Base-by-base conservation (phyloP, 2,329 filamentous ascomycete species). In the Cyphellophora attinorum region DNA sequence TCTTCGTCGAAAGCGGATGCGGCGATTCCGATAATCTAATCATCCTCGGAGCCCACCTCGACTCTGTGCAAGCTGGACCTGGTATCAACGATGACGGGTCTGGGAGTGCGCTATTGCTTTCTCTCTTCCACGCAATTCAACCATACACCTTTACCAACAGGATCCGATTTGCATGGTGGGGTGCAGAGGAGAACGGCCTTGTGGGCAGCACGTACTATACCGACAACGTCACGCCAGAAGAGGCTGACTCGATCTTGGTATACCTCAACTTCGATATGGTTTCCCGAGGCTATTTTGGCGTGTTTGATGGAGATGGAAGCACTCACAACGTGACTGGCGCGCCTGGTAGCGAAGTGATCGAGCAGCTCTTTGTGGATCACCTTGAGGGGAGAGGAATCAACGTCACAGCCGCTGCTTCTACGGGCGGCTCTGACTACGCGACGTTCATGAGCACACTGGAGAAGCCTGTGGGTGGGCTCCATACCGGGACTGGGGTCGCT, bases 41-140 rank as follows among this genome's bases (percentile, higher is more conserved):
- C 29, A 66, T 72, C 33, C 54, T 78, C 11, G 73, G 74, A 28
- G 74, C 67, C 3, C 75, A 79, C 55, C 68, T 65, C n/a, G 75
- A 79, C 55, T 73, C 68, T 5, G 74, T 79, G 14, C 60, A 64
- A 18, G 68, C 64, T 3, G 75, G 76, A 0, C 74, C 76, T 2
- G 81, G 81, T 14, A 84, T 85, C 65, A 86, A 85, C 55, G 81
- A 86, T 46, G 80, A 86, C 49, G 81, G 81, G 30, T 78, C 76
- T 3, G 81, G 81, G 36, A 75, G 70, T 23, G 67, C 75, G 40
- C 67, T 66, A 14, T 61, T 76, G 32, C 62, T 80, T 8, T 72
- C 74, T 33, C 61, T 76, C 18, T 75, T 75, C 10, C 65, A 67
- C 16, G 65, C 68, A 65, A 39, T 86, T 66, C 44, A 74, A 68